Evolutionary conservation across 2,329 filamentous ascomycete genomes (phyloP).

Genomic region (Claviceps arundinis): DNA sequence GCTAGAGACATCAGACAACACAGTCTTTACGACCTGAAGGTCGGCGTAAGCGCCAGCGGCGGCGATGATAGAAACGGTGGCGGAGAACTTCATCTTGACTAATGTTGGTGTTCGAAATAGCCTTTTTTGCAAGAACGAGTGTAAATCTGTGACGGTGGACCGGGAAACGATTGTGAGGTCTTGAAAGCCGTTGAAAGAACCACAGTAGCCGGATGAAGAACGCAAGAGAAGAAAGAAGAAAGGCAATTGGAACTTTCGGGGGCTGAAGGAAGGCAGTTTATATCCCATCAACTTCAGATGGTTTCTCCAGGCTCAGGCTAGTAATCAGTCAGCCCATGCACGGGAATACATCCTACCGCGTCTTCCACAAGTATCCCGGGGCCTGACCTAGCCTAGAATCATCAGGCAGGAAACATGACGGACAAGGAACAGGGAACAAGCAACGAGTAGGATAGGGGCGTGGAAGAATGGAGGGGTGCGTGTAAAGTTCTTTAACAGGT

Average conservation of each 20-base stretch:
- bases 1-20: constrained; percentile 4
- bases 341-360: background rate
- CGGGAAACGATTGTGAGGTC: constrained; percentile 1
- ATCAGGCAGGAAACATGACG: background rate
- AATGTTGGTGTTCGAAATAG: background rate
- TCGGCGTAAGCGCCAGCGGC: constrained; percentile 9
- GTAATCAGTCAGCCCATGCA: background rate
- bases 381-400: background rate
- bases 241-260: background rate
- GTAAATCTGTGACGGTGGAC: constrained; percentile 2
- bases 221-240: background rate
- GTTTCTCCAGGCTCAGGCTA: background rate
- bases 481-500: background rate
- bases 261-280: constrained; percentile 1
- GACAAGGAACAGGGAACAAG: background rate
- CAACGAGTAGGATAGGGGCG: background rate
- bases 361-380: background rate
- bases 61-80: constrained; percentile 6
- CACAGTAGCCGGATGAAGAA: constrained; percentile 1
- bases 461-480: background rate
- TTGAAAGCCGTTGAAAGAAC: background rate
- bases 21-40: constrained; percentile 6
- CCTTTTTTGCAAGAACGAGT: constrained; percentile 6
- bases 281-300: background rate
- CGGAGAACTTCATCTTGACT: constrained; percentile 11